Conservation (phyloP, 306 rosid genomes). For the Pyrus betulifolia region DNA sequence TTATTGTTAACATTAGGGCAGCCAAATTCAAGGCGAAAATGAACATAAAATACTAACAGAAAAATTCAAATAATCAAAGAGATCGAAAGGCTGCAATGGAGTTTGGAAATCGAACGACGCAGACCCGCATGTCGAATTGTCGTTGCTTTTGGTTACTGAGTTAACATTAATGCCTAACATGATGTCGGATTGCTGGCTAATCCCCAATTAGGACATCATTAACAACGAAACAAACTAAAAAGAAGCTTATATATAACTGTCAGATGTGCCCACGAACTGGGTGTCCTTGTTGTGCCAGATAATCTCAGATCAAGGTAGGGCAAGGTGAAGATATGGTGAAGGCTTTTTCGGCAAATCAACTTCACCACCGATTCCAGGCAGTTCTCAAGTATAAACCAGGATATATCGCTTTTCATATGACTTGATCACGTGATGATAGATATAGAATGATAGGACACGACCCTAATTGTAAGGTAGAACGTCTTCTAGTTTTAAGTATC, state of each 20-base stretch:
- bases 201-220: background rate
- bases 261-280: background rate
- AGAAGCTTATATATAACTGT: background rate
- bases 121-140: background rate
- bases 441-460: no score
- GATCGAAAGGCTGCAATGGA: background rate
- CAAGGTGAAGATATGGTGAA: background rate
- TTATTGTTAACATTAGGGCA: background rate
- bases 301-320: background rate
- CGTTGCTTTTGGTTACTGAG: background rate
- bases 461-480: no score
- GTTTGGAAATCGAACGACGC: background rate
- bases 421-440: background rate
- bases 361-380: no score
- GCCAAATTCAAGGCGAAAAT: background rate
- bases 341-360: background rate
- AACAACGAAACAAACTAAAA: background rate
- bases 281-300: background rate
- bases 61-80: background rate
- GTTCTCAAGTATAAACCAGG: no score
- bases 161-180: background rate
- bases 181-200: slow-evolving; percentile 12
- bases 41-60: background rate
- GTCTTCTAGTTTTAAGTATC: background rate
- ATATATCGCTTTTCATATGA: no score